A percentile compares a stretch with the other conserved stretches of the same genome.
Conservation (phyloP, 345 rosid genomes). For the Brassica rapa region DNA sequence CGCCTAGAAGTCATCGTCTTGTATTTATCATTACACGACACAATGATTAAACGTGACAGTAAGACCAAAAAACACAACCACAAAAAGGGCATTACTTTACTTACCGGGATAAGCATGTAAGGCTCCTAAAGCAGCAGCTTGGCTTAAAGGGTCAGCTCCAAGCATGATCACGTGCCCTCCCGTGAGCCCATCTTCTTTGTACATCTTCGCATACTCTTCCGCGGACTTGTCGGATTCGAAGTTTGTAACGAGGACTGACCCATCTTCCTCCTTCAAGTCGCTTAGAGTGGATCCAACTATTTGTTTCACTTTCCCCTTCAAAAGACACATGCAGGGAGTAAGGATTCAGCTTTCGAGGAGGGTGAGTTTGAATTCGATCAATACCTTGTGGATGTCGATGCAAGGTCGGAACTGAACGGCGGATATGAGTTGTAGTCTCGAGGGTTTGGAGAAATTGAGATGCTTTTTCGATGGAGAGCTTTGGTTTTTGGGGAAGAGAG, state of each 20-base stretch:
- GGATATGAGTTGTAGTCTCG: conserved; percentile 16
- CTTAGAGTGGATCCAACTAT: conserved; percentile 91
- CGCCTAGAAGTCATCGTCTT: conserved; percentile 65
- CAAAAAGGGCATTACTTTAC: not conserved
- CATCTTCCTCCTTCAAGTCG: conserved; percentile 74
- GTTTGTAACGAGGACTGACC: conserved; percentile 68
- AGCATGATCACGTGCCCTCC: conserved; percentile 98
- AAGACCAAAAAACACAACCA: not conserved
- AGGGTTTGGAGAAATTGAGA: conserved; percentile 10
- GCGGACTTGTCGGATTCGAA: conserved; percentile 82
- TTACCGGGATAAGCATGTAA: conserved; percentile 86
- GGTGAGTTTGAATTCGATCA: not conserved
- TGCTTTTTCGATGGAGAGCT: conserved; percentile 11
- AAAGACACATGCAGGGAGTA: not conserved
- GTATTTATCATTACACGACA: conserved; percentile 29
- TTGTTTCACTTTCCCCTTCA: conserved; percentile 91
- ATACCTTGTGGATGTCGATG: conserved; percentile 89
- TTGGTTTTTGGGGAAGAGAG: conserved; percentile 10
- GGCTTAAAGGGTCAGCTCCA: conserved; percentile 88
- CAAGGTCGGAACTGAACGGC: conserved; percentile 86
- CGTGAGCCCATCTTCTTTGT: conserved; percentile 62
- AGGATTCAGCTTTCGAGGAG: not conserved
- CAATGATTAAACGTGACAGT: not conserved
- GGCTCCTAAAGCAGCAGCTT: conserved; percentile 80
- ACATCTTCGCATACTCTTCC: conserved; percentile 78